Conservation (phyloP, 257 asterid genomes). For the Plantago major region DNA sequence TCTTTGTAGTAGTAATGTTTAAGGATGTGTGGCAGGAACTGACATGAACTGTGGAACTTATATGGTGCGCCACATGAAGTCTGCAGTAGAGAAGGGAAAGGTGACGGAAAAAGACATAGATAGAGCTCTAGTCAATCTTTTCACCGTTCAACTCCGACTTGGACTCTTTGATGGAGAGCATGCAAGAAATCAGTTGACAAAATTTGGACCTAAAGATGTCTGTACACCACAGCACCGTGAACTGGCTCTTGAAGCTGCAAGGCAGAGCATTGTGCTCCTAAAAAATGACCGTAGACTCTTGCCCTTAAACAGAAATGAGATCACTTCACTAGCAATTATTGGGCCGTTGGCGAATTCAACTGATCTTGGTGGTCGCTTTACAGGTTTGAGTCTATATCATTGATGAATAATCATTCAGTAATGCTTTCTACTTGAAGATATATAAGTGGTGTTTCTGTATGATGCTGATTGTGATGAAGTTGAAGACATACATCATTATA, state of each 20-base stretch:
- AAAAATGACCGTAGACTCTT: conserved; percentile 30
- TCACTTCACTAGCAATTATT: conserved; percentile 32
- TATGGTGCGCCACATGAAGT: conserved; percentile 36
- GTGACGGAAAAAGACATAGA: conserved; percentile 52
- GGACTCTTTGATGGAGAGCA: conserved; percentile 67
- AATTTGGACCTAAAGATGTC: conserved; percentile 24
- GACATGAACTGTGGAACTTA: conserved; percentile 78
- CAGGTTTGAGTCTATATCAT: too few species aligned
- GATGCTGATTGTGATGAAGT: too few species aligned
- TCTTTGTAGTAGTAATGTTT: neutral
- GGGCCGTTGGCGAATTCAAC: conserved; percentile 52
- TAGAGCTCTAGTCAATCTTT: conserved; percentile 60
- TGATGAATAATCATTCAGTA: too few species aligned
- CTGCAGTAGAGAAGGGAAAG: conserved; percentile 59
- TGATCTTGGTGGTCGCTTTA: neutral
- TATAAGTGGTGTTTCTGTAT: too few species aligned
- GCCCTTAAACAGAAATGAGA: conserved; percentile 23
- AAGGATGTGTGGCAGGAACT: conserved; percentile 42
- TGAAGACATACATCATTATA: too few species aligned
- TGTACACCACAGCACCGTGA: conserved; percentile 31
- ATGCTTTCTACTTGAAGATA: too few species aligned
- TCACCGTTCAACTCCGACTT: conserved; percentile 69
- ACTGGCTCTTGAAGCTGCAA: conserved; percentile 45
- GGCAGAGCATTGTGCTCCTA: conserved; percentile 47
- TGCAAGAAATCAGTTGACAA: too few species aligned